Evolutionary conservation across 306 rosid species (phyloP), one percentile per base, ranked within the genome.

Genomic region (Lathyrus aphaca): DNA sequence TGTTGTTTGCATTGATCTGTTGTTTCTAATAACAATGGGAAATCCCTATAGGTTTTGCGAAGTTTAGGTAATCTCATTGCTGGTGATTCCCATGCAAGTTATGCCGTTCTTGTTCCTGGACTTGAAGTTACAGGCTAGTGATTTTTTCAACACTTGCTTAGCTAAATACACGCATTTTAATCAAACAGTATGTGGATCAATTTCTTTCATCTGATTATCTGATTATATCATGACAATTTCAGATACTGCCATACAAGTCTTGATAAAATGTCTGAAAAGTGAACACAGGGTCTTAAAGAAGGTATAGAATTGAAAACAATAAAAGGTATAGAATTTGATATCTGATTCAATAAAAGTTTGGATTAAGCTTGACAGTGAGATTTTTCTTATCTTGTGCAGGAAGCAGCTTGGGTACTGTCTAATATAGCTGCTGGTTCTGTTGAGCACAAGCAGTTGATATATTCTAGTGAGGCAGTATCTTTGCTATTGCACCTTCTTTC

Each of bases 61-160:
- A 87, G 96, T 89, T 77, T 95, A 77, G 97, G 99, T 14, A 91
- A 95, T 83, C 89, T 95, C 32, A 77, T 95, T 63, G 99, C 99
- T 37, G 97, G 90, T 27, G 95, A 95, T 83, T 80, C 91, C 68
- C 81, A 72, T 29, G 77, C 89, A 70, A 84, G 54, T 59, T 55
- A 72, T 72, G 81, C 69, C 56, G 79, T 84, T 72, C 87, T 91
- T 37, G 72, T 83, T 44, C 97, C 95, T 46, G 97, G 95, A 72
- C 79, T 35, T 71, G 88, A 89, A 77, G 75, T 89, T 69, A 82
- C 99, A 86, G 96, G 99, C 72, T 68, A 83, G 96, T 77, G 48
- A 66, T 56, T 30, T 75, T 60, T 63, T 48, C 56, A 65, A 21
- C 72, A 64, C 77, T 64, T 61, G 68, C 69, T 29, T 48, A 67